Evolutionary conservation across 371 early-diverging fungal species (phyloP), one percentile per base, ranked within the genome.

Genomic region (Entomophthora muscae): DNA sequence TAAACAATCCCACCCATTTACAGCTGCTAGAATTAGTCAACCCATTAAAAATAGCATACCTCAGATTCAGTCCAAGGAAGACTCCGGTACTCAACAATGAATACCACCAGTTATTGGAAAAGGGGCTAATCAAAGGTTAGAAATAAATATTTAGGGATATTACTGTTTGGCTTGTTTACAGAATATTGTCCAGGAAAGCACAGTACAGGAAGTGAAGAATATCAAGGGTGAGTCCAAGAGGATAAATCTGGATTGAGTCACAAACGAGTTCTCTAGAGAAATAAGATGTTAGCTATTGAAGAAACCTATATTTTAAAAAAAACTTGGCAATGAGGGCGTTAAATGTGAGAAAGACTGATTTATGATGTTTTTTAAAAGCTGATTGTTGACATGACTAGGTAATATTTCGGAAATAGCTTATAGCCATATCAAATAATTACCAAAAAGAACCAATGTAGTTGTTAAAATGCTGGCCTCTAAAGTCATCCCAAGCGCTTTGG

Each of bases 1-100:
- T 85, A 61, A 98, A 91, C 28, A 96, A 72, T 0, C 94, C 98
- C 32, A 94, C 92, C 89, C 92, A 90, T 72, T 95, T 95, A 68
- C 85, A 77, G 33, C 84, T 84, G 52, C n/a, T 27, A 64, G 32
- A 24, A 29, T 24, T n/a, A 56, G 27, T 24, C 61, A 27, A 56
- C 52, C 60, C n/a, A 54, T 17, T 28, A 27, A 55, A 28, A 56
- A 32, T 21, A 52, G 1, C 30, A 32, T 56, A 64, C 66, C 56
- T 56, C 26, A 70, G 63, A 2, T 85, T 72, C 52, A 84, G 73
- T 1, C 88, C 91, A 64, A 89, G 64, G 51, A 80, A 81, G 30
- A 85, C 52, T 0, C 92, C 91, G 1, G 90, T 88, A 53, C 78
- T 54, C 2, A 75, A 58, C 32, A 90, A 68, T 87, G 90, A 91